Percentiles rank a stretch among this genome's conserved stretches.
Conservation (phyloP, 805 yeast species). For the Schwanniomyces vanrijiae region DNA sequence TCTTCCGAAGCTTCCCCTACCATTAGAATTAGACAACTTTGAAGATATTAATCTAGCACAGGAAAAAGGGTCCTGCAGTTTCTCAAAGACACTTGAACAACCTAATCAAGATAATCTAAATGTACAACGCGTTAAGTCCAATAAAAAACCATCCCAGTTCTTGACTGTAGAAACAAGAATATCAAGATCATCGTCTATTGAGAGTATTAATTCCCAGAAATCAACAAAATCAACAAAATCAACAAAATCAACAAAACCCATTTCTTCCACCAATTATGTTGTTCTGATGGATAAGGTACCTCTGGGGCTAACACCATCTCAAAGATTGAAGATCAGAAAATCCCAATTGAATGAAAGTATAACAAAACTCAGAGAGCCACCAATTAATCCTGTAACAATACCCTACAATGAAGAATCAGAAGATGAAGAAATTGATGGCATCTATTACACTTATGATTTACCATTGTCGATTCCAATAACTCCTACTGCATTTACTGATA, state of each 20-base stretch:
- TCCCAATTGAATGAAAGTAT: constrained; percentile 23
- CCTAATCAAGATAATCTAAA: neutral
- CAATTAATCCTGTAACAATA: constrained; percentile 2
- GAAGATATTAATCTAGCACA: constrained; percentile 6
- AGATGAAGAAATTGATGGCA: constrained; percentile 21
- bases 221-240: neutral
- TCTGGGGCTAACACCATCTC: constrained; percentile 27
- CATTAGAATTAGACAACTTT: constrained; percentile 7
- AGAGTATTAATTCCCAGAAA: neutral
- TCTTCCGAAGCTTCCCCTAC: constrained; percentile 7
- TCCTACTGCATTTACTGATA: constrained; percentile 36
- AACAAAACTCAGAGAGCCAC: constrained; percentile 13
- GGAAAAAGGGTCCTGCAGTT: neutral
- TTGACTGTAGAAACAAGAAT: constrained; percentile 13
- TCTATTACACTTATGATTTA: constrained; percentile 59
- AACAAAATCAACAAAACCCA: neutral
- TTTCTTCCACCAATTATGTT: constrained; percentile 8
- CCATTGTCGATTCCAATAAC: constrained; percentile 60
- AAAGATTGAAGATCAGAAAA: constrained; percentile 26
- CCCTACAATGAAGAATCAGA: constrained; percentile 4
- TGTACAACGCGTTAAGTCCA: neutral
- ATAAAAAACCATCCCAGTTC: constrained; percentile 10
- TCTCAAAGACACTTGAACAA: neutral
- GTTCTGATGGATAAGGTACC: constrained; percentile 25
- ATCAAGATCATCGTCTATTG: constrained; percentile 16